phyloP scores from a whole-genome alignment of 352 stramenopile genomes.

The Phytophthora ramorum region DNA sequence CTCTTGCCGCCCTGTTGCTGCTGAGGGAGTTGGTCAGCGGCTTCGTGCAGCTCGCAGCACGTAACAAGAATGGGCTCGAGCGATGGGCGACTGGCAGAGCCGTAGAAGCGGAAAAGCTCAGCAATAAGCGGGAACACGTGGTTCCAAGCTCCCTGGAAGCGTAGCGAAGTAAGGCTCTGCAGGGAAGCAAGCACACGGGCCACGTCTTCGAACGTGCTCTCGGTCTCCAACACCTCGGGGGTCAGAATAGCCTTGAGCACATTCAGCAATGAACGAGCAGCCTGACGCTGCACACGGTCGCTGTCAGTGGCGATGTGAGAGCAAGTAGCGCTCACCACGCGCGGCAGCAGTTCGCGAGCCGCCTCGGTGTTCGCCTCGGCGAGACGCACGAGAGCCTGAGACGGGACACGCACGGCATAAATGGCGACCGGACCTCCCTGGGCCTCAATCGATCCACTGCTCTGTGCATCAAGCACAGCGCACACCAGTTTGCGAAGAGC shows the following conservation, averaged over 20 bases:
- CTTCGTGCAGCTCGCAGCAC: slow-evolving; percentile 81
- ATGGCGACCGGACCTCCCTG: slow-evolving; percentile 54
- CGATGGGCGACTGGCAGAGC: slow-evolving; percentile 54
- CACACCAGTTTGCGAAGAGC: slow-evolving; percentile 69
- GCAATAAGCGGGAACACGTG: slow-evolving; percentile 81
- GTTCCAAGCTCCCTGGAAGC: slow-evolving; percentile 83
- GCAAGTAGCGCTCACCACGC: slow-evolving; percentile 76
- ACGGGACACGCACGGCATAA: slow-evolving; percentile 71
- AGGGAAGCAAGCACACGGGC: slow-evolving; percentile 77
- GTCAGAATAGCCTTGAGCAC: slow-evolving; percentile 71
- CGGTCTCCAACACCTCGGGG: slow-evolving; percentile 54
- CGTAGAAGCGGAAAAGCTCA: slow-evolving; percentile 80
- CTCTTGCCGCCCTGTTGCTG: slow-evolving; percentile 44
- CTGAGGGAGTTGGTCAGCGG: slow-evolving; percentile 72
- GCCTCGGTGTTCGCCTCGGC: slow-evolving; percentile 60
- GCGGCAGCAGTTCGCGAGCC: slow-evolving; percentile 72
- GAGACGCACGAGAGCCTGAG: slow-evolving; percentile 72
- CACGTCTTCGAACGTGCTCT: slow-evolving; percentile 68
- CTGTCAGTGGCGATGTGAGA: slow-evolving; percentile 76
- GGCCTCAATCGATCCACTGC: slow-evolving; percentile 64
- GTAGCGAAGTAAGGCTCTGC: slow-evolving; percentile 82
- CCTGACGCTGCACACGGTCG: slow-evolving; percentile 67
- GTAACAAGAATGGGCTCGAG: slow-evolving; percentile 77
- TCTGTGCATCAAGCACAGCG: slow-evolving; percentile 68
- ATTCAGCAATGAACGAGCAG: slow-evolving; percentile 65